A percentile compares a stretch with the other conserved stretches of the same genome.
phyloP scores from a whole-genome alignment of 345 rosid genomes.

The Camelina sativa region DNA sequence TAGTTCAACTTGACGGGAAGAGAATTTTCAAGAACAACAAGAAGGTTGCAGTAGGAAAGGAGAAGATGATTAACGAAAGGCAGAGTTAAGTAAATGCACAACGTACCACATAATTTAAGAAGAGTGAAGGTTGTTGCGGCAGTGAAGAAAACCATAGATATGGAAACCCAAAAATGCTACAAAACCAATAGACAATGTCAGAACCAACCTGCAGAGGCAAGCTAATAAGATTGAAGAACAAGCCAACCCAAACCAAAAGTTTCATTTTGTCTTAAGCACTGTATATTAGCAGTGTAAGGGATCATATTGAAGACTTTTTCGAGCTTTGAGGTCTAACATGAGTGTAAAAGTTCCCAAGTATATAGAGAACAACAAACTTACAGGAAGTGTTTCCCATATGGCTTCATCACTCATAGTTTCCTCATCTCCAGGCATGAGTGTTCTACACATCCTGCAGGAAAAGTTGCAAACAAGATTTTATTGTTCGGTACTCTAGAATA shows the following conservation, averaged over 20 bases:
- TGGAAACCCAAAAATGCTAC: conserved; percentile 95
- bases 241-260: conserved; percentile 1
- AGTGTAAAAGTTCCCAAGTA: not conserved
- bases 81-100: not conserved
- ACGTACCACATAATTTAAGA: conserved; percentile 86
- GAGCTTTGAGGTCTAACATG: not conserved
- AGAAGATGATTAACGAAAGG: not conserved
- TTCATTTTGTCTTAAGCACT: not conserved
- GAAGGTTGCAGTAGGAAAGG: not conserved
- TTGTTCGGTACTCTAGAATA: not conserved
- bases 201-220: conserved; percentile 31
- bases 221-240: conserved; percentile 5
- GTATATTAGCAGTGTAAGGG: not conserved
- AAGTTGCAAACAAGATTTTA: not conserved
- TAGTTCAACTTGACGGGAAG: conserved; percentile 2
- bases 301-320: not conserved
- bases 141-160: conserved; percentile 90
- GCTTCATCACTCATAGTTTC: conserved; percentile 93
- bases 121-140: conserved; percentile 90
- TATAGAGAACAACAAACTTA: conserved; percentile 47
- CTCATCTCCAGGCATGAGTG: conserved; percentile 95
- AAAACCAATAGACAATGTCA: conserved; percentile 45
- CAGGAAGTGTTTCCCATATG: conserved; percentile 97
- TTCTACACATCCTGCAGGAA: conserved; percentile 77
- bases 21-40: not conserved